phyloP scores from a whole-genome alignment of 2,329 filamentous ascomycete genomes.

The Aureobasidium sp. region DNA sequence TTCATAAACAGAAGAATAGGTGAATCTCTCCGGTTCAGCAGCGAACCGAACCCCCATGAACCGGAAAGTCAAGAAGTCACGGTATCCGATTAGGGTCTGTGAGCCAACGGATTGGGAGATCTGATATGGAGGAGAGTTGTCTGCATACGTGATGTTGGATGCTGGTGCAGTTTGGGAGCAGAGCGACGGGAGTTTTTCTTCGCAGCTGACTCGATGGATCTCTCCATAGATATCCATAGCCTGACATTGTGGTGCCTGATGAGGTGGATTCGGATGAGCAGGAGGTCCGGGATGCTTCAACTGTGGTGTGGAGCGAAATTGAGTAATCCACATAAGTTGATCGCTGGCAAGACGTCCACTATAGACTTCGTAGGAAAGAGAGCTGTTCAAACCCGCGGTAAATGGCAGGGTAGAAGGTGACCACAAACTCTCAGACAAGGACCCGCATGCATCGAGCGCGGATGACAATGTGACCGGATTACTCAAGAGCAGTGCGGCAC shows the following conservation, averaged over 20 bases:
- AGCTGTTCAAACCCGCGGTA: constrained; percentile 18
- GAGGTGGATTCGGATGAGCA: not conserved
- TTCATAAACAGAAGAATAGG: constrained; percentile 19
- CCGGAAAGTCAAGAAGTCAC: constrained; percentile 20
- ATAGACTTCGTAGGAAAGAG: constrained; percentile 21
- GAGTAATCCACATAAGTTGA: constrained; percentile 19
- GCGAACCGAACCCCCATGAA: constrained; percentile 21
- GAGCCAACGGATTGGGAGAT: constrained; percentile 19
- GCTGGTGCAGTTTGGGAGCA: constrained; percentile 23
- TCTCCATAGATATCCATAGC: constrained; percentile 10
- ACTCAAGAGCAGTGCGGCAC: constrained; percentile 14
- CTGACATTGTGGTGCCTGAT: not conserved
- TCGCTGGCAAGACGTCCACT: constrained; percentile 14
- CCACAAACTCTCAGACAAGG: constrained; percentile 18
- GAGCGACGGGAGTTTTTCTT: constrained; percentile 18
- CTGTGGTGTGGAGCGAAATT: not conserved
- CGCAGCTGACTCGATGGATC: constrained; percentile 5
- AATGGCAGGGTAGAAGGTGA: constrained; percentile 16
- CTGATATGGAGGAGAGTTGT: constrained; percentile 21
- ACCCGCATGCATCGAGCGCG: constrained; percentile 8
- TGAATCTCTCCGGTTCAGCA: constrained; percentile 20
- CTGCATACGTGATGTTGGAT: constrained; percentile 17
- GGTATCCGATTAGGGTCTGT: constrained; percentile 20
- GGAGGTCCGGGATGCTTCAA: not conserved
- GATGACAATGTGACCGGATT: not conserved